Percentiles rank a stretch among this genome's conserved stretches.
These are phyloP conservation scores for Zygosaccharomyces pseudobailii DNA, from an alignment of 1,139 yeast genomes.

Conservation along the genomic window DNA sequence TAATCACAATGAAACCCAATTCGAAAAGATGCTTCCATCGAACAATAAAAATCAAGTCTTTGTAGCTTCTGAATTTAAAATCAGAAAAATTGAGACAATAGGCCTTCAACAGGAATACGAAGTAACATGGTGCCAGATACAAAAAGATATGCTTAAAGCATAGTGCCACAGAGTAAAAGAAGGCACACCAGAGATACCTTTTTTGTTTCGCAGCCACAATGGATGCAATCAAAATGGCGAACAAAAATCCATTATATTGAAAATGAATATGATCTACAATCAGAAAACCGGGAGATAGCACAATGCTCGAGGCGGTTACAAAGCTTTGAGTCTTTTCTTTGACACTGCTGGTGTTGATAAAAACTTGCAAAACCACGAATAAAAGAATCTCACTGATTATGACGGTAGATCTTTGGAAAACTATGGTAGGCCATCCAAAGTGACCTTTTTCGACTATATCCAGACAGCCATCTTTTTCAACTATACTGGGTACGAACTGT, in stretches of 20 bases:
- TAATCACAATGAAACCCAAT: constrained; percentile 61
- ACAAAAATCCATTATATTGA: constrained; percentile 91
- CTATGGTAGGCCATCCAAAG: constrained; percentile 73
- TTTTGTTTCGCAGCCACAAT: constrained; percentile 64
- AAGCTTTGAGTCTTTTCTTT: constrained; percentile 45
- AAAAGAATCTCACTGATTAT: constrained; percentile 69
- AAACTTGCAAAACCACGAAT: constrained; percentile 68
- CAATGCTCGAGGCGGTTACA: constrained; percentile 78
- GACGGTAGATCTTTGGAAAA: constrained; percentile 79
- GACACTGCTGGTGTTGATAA: constrained; percentile 47
- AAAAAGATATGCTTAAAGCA: constrained; percentile 94
- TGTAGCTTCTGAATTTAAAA: constrained; percentile 32
- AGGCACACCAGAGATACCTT: constrained; percentile 59
- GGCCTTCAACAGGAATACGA: constrained; percentile 67
- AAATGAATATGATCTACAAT: constrained; percentile 91
- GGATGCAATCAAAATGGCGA: constrained; percentile 72
- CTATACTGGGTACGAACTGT: constrained; percentile 61
- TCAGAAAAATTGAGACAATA: constrained; percentile 44
- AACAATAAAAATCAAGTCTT: constrained; percentile 39
- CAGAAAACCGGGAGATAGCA: constrained; percentile 81
- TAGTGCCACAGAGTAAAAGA: constrained; percentile 66
- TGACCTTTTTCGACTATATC: constrained; percentile 60
- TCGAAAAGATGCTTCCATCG: constrained; percentile 57
- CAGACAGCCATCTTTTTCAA: constrained; percentile 71
- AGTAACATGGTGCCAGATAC: constrained; percentile 92